Evolutionary conservation across 2,329 filamentous ascomycete genomes (phyloP).

Genomic region (Pseudogymnoascus sp.): DNA sequence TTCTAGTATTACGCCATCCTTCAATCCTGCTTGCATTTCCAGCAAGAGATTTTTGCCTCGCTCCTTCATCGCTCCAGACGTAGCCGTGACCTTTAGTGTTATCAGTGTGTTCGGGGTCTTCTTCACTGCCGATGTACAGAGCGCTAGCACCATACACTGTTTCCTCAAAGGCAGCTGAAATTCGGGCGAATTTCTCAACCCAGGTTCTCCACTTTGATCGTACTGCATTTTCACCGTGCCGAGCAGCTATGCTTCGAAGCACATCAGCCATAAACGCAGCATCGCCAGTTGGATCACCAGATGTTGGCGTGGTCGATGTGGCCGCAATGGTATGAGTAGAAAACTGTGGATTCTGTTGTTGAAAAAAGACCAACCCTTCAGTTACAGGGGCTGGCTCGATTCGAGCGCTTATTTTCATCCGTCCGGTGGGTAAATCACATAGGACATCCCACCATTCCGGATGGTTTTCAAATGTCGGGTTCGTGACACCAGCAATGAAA

Average conservation of each 20-base stretch:
- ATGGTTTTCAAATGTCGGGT: constrained; percentile 89
- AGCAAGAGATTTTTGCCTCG: constrained; percentile 76
- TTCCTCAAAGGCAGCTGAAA: constrained; percentile 91
- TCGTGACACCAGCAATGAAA: constrained; percentile 96
- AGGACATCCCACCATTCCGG: constrained; percentile 97
- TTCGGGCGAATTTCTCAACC: constrained; percentile 86
- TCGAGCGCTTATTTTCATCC: constrained; percentile 86
- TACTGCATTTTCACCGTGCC: constrained; percentile 83
- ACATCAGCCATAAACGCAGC: constrained; percentile 82
- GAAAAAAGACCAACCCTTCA: constrained; percentile 80
- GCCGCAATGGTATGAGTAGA: constrained; percentile 40
- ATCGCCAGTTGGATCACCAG: constrained; percentile 71
- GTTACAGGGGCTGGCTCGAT: constrained; percentile 75
- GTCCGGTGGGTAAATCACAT: constrained; percentile 83
- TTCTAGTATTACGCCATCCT: constrained; percentile 91
- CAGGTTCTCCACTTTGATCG: constrained; percentile 89
- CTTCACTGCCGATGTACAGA: constrained; percentile 73
- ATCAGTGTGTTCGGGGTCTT: constrained; percentile 49
- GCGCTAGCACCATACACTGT: constrained; percentile 88
- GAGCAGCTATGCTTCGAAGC: constrained; percentile 69
- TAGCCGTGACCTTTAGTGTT: constrained; percentile 77
- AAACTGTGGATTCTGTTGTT: constrained; percentile 61
- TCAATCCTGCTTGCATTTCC: constrained; percentile 90
- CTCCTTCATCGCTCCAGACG: constrained; percentile 79
- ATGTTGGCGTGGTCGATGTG: constrained; percentile 23